Conservation (phyloP, 805 yeast genomes). For the Candida khao-thaluensis region DNA sequence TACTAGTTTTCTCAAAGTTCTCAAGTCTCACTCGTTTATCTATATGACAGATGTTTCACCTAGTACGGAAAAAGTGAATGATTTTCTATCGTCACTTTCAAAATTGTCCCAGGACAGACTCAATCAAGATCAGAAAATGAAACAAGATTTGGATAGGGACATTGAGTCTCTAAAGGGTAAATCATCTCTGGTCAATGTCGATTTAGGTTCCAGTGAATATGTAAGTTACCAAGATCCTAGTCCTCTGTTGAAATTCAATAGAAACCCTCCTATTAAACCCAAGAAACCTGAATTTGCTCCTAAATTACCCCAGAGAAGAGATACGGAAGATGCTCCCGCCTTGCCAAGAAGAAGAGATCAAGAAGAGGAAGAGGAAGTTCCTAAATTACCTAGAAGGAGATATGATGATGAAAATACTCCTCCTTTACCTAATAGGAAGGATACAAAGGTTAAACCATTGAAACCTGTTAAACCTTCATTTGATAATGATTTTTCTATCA, state of each 20-base stretch:
- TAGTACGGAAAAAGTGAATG: constrained; percentile 32
- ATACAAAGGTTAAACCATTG: constrained; percentile 2
- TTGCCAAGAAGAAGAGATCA: constrained; percentile 7
- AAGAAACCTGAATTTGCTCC: constrained; percentile 8
- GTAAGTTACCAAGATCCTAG: background rate
- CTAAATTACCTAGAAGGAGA: constrained; percentile 8
- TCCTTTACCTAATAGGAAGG: constrained; percentile 5
- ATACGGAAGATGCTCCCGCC: constrained; percentile 8
- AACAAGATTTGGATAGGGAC: constrained; percentile 31
- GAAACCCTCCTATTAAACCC: constrained; percentile 8
- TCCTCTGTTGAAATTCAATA: constrained; percentile 13
- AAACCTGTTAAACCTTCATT: constrained; percentile 3
- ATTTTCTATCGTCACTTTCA: constrained; percentile 36
- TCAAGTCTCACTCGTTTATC: constrained; percentile 3
- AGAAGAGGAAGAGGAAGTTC: constrained; percentile 3
- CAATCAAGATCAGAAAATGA: constrained; percentile 35
- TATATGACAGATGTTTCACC: constrained; percentile 13
- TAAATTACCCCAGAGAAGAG: constrained; percentile 6
- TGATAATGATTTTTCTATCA: constrained; percentile 13
- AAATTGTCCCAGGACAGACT: constrained; percentile 35
- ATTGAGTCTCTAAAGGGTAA: constrained; percentile 20
- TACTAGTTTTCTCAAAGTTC: background rate
- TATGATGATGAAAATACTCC: constrained; percentile 7
- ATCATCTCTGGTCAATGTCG: background rate
- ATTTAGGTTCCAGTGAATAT: constrained; percentile 4